These are phyloP conservation scores for Pseudogymnoascus verrucosus DNA, from an alignment of 2,329 filamentous ascomycete genomes.

Conservation along the genomic window DNA sequence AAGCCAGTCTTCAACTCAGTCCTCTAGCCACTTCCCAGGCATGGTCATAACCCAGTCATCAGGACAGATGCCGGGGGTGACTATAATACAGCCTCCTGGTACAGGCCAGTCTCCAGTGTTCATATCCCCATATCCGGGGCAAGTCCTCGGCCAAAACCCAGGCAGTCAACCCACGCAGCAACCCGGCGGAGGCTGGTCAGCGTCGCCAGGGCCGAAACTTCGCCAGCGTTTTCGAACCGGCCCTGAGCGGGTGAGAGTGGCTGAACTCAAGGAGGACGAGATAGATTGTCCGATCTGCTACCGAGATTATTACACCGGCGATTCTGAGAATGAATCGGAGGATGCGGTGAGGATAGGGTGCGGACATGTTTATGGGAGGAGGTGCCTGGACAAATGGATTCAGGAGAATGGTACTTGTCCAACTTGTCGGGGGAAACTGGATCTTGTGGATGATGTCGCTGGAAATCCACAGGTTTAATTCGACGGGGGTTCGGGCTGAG, in stretches of 20 bases:
- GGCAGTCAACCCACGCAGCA: not conserved
- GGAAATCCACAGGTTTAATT: not conserved
- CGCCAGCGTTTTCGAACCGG: not conserved
- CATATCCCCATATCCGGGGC: not conserved
- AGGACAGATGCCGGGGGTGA: not conserved
- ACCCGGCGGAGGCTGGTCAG: not conserved
- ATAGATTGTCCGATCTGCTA: conserved; percentile 7
- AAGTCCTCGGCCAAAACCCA: not conserved
- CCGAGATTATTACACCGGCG: not conserved
- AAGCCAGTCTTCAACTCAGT: not conserved
- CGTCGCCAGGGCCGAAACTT: not conserved
- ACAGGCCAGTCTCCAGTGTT: not conserved
- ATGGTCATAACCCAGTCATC: not conserved
- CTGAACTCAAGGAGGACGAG: not conserved
- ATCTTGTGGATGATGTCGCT: not conserved
- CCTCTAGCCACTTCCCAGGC: not conserved
- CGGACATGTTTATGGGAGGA: conserved; percentile 2
- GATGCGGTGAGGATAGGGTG: conserved; percentile 1
- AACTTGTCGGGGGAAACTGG: not conserved
- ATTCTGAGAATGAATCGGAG: not conserved
- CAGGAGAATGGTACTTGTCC: conserved; percentile 7
- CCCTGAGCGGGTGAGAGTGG: not conserved
- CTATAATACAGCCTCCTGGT: not conserved
- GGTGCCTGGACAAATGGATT: conserved; percentile 4
- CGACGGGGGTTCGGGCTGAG: not conserved